Evolutionary conservation across 129 eudicot genomes (phyloP).

Genomic region (Logfia minima): DNA sequence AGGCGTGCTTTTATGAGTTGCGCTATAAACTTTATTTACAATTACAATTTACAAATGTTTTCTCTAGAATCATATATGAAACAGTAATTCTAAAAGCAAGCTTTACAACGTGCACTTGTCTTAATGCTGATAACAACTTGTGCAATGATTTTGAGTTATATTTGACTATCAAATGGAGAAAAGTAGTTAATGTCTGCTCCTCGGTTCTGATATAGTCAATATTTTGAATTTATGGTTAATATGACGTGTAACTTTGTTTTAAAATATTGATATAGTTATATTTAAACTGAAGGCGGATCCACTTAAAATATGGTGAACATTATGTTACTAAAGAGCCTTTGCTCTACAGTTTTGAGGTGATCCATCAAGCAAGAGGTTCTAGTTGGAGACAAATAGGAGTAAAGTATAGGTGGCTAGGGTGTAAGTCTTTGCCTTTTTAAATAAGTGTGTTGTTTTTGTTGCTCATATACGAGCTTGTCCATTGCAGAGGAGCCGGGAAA

Average conservation of each 20-base stretch:
- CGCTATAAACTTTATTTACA: neutral
- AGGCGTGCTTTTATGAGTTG: slow-evolving; percentile 4
- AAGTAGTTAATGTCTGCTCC: neutral
- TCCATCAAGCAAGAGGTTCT: too few species aligned
- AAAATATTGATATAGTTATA: neutral
- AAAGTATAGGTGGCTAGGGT: neutral
- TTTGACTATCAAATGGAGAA: neutral
- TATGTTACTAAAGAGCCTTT: neutral
- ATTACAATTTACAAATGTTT: neutral
- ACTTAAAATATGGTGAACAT: neutral
- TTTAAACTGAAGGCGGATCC: neutral
- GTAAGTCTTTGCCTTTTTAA: neutral
- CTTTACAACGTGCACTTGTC: slow-evolving; percentile 6
- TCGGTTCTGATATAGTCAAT: neutral
- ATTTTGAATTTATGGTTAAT: neutral
- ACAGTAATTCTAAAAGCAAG: neutral
- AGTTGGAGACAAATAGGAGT: neutral
- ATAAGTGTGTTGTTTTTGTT: neutral
- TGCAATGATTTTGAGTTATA: neutral
- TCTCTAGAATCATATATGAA: neutral
- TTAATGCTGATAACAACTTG: neutral
- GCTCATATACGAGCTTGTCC: neutral
- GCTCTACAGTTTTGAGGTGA: neutral
- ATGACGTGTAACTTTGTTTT: neutral
- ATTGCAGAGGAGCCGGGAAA: neutral